Base-by-base conservation (phyloP, 345 rosid genomes). In the Eucalyptus cloeziana region DNA sequence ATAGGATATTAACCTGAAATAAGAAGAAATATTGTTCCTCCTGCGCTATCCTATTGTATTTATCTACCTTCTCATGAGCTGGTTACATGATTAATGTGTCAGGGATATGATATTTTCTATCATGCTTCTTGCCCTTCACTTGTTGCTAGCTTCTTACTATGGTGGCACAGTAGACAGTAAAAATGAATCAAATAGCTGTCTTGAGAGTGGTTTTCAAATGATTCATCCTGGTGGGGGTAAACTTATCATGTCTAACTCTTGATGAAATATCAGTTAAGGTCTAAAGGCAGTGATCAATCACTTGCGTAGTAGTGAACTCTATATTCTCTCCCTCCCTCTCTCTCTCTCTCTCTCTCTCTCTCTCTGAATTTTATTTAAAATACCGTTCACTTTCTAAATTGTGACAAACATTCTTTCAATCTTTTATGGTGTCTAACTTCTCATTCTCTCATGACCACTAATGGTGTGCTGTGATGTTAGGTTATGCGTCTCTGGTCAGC, bases 401-500 rank as follows among this genome's bases (percentile, higher is more conserved):
- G 64, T 21, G 27, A 52, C 7, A 40, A n/a, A 44, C 50, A 43
- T 87, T 87, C 37, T 47, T 60, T 60, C 43, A 49, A 37, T 37
- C 37, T 24, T 49, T 87, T 44, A 17, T 60, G 21, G 40, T 43
- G 52, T n/a, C 45, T 60, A 27, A 49, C 52, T 88, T 54, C 76
- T 51, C 40, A 31, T 19, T 44, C 11, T 45, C 44, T 87, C 69
- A 54, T 81, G 24, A 31, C 56, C 50, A 44, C 87, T 86, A 86
- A 86, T 14, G n/a, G 13, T 37, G 56, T 86, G 2, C 87, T 64
- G 30, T 86, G 90, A 86, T 91, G 87, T 89, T 91, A 97, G 99
- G 96, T 96, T 90, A 91, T 97, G 95, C 98, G 98, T 51, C 96
- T 96, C 47, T 97, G 99, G 99, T 97, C 99, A 50, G 80, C 94